Conservation (phyloP, 768 basidiomycete species). For the Boletus rubescentipes region DNA sequence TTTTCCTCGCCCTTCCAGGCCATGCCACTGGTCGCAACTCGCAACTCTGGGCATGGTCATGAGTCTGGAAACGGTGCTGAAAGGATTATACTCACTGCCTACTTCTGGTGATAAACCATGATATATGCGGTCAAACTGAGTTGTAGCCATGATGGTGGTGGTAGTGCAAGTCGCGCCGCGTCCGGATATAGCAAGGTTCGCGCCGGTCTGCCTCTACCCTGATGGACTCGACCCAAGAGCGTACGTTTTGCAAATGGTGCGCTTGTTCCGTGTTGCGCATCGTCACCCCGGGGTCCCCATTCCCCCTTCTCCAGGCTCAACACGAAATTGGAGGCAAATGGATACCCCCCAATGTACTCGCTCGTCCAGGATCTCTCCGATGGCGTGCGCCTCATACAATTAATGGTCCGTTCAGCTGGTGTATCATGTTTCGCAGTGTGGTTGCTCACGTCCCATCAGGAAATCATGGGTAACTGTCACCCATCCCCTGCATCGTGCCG, state of each 20-base stretch:
- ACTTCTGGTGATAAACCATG: constrained; percentile 67
- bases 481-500: constrained; percentile 4
- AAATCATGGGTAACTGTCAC: constrained; percentile 81
- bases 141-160: constrained; percentile 49
- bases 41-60: constrained; percentile 59
- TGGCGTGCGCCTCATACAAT: constrained; percentile 92
- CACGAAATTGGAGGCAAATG: constrained; percentile 85
- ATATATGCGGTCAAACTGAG: constrained; percentile 86
- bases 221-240: constrained; percentile 53
- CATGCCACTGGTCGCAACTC: constrained; percentile 86
- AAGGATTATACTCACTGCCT: constrained; percentile 66
- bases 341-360: constrained; percentile 85
- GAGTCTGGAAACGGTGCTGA: not conserved
- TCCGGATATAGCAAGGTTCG: not conserved
- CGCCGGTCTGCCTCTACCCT: not conserved
- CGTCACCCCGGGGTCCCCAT: not conserved
- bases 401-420: constrained; percentile 61
- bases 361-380: constrained; percentile 90
- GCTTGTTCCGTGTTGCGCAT: not conserved
- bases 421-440: not conserved
- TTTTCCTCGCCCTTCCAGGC: constrained; percentile 88
- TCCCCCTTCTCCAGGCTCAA: constrained; percentile 68
- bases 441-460: constrained; percentile 47
- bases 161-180: constrained; percentile 31
- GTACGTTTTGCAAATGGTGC: constrained; percentile 93